Base-by-base conservation (phyloP, 177 flowering plant genomes). In the Vitis hybrid region DNA sequence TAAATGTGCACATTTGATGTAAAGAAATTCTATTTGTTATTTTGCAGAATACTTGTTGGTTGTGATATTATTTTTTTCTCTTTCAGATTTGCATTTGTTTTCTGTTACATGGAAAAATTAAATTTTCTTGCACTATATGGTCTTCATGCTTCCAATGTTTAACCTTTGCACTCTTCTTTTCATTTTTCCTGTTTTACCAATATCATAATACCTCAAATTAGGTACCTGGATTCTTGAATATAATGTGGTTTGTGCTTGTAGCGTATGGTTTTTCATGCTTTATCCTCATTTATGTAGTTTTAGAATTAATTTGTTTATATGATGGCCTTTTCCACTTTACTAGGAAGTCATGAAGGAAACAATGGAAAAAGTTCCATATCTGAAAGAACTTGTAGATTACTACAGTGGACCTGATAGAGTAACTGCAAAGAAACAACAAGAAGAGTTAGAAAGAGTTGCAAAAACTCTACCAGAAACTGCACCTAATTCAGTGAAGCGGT, bases 401-500 rank as follows among this genome's bases (percentile, higher is more conserved):
- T 93, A 93, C 64, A 67, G 87, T 75, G 98, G 98, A 33, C 87
- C 90, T 44, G 91, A 88, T 77, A 84, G 85, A 79, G 85, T 92
- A 24, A 93, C 98, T 62, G 99, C 97, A 44, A 87, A 84, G 85
- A 70, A 83, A 68, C 98, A 95, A 69, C 78, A 85, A 19, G 66
- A 80, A 75, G 98, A 92, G 73, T 76, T 93, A 62, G 91, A 90
- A 74, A 89, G 89, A 78, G 87, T 95, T 68, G 94, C 97, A 22
- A 79, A 82, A 66, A 89, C 89, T 22, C 79, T 92, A 57, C 97
- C 99, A 55, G 79, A 80, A 13, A 85, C 79, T 65, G 82, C 82
- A 38, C 96, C 97, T 67, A 72, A 78, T 69, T 88, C 97, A 65
- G 86, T 95, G 10, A 85, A 84, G 76, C 81, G 71, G 49, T 93